A percentile compares a stretch with the other conserved stretches of the same genome.
phyloP scores from a whole-genome alignment of 805 yeast genomes.

The Brettanomyces bruxellensis region DNA sequence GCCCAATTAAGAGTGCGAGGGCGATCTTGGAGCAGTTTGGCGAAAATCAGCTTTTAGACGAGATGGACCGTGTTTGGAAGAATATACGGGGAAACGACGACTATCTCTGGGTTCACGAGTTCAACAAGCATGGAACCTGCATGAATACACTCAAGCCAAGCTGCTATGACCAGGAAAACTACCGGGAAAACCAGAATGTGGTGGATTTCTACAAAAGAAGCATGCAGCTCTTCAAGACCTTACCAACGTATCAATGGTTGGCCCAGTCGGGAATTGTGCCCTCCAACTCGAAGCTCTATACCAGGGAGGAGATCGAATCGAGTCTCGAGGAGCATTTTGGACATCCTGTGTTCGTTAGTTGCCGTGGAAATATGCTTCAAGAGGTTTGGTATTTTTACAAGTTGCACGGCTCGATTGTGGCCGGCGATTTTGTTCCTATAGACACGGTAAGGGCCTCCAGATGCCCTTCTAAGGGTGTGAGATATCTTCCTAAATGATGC shows the following conservation, averaged over 20 bases:
- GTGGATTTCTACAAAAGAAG: conserved; percentile 63
- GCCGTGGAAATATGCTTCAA: conserved; percentile 42
- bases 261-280: conserved; percentile 67
- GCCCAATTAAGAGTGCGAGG: conserved; percentile 45
- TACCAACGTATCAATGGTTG: conserved; percentile 65
- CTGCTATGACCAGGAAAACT: conserved; percentile 42
- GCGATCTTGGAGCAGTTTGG: conserved; percentile 35
- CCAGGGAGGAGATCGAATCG: conserved; percentile 42
- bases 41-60: conserved; percentile 43
- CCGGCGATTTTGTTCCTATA: conserved; percentile 56
- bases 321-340: conserved; percentile 46
- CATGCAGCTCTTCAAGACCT: conserved; percentile 43
- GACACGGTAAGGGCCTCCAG: conserved; percentile 46
- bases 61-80: conserved; percentile 63
- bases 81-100: conserved; percentile 62
- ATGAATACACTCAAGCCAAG: conserved; percentile 66
- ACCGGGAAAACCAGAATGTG: conserved; percentile 33
- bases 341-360: conserved; percentile 49
- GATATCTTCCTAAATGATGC: conserved; percentile 55
- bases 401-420: conserved; percentile 61
- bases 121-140: conserved; percentile 91
- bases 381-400: conserved; percentile 79
- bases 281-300: conserved; percentile 43
- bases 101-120: conserved; percentile 81
- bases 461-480: conserved; percentile 66